phyloP scores from a whole-genome alignment of 371 early-diverging fungal species.

The Mortierella sp. region DNA sequence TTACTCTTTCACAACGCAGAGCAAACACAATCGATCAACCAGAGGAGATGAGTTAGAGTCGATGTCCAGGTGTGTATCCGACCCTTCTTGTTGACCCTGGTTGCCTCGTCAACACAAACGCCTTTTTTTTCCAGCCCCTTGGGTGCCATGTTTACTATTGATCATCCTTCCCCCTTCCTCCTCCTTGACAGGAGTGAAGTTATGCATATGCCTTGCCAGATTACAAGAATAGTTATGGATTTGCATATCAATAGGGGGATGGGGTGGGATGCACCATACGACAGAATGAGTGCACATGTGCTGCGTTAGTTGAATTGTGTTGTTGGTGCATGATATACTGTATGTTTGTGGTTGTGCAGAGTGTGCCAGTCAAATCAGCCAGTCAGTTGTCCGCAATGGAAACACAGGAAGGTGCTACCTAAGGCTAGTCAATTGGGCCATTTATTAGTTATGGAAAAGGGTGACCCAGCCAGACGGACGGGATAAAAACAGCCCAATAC shows the following conservation, averaged over 20 bases:
- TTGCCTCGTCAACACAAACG: too few species aligned
- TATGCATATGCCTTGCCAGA: too few species aligned
- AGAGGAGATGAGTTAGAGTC: conserved; percentile 4
- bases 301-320: neutral
- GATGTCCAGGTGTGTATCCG: neutral
- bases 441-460: neutral
- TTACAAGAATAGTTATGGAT: too few species aligned
- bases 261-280: too few species aligned
- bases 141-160: too few species aligned
- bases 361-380: too few species aligned
- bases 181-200: too few species aligned
- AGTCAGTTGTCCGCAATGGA: neutral
- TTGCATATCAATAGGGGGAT: too few species aligned
- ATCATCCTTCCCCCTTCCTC: too few species aligned
- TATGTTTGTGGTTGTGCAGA: neutral
- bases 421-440: neutral
- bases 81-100: neutral
- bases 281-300: too few species aligned
- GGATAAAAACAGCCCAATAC: conserved; percentile 7
- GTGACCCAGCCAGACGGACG: neutral
- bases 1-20: neutral
- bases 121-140: too few species aligned
- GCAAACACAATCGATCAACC: neutral
- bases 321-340: neutral
- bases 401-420: conserved; percentile 12